Percentiles rank a stretch among this genome's conserved stretches.
Evolutionary conservation across 2,329 filamentous ascomycete genomes (phyloP).

Genomic region (Claviceps humidiphila): DNA sequence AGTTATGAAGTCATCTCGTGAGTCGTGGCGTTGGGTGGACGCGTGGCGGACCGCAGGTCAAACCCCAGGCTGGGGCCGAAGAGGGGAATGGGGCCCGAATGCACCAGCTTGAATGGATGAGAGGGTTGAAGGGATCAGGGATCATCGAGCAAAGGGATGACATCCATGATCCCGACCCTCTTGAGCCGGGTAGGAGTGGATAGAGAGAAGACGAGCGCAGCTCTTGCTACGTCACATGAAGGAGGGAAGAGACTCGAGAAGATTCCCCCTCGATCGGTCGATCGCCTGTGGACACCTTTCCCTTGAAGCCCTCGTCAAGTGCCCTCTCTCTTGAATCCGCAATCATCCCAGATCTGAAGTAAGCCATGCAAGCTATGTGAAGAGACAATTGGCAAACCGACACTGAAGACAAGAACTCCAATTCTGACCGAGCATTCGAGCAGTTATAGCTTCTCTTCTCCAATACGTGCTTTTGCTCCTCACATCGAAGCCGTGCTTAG

Average conservation of each 20-base stretch:
- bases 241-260: neutral
- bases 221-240: slow-evolving; percentile 1
- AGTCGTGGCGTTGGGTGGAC: no score
- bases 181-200: neutral
- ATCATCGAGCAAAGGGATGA: neutral
- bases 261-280: neutral
- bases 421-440: neutral
- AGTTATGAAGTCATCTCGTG: no score
- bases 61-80: no score
- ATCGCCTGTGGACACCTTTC: neutral
- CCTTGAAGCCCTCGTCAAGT: neutral
- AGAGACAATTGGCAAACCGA: neutral
- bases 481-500: neutral
- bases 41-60: no score
- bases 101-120: neutral
- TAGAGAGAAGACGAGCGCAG: neutral
- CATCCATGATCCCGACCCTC: neutral
- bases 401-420: neutral
- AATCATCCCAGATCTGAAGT: neutral
- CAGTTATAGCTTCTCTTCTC: neutral
- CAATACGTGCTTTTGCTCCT: neutral
- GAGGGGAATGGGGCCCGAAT: neutral
- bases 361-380: neutral
- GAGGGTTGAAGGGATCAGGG: neutral
- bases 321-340: neutral